Percentiles rank a stretch among this genome's conserved stretches.
These are phyloP conservation scores for Biancaea sappan DNA, from an alignment of 306 rosid species.

Conservation along the genomic window DNA sequence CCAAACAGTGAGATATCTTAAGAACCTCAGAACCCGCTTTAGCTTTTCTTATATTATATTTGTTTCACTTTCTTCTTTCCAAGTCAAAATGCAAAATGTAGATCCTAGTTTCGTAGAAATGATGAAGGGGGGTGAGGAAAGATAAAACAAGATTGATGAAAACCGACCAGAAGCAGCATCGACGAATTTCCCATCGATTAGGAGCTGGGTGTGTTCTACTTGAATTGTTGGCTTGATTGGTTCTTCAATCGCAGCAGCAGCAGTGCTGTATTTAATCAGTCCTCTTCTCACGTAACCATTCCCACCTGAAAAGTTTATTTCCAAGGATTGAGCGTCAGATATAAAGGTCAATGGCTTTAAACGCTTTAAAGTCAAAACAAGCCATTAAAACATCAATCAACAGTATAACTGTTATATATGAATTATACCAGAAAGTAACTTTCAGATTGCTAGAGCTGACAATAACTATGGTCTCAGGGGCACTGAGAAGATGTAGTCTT, in stretches of 20 bases:
- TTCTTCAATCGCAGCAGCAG: constrained; percentile 59
- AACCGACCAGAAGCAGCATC: constrained; percentile 83
- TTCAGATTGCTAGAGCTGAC: constrained; percentile 1
- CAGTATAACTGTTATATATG: background rate
- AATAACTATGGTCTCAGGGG: background rate
- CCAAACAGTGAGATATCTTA: constrained; percentile 24
- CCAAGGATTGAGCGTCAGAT: background rate
- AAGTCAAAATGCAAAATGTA: background rate
- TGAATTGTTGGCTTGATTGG: constrained; percentile 60
- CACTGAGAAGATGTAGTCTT: background rate
- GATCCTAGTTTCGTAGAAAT: background rate
- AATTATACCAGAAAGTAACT: background rate
- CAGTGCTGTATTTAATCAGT: constrained; percentile 57
- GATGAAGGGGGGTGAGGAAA: background rate
- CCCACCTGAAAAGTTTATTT: constrained; percentile 46
- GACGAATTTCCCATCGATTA: constrained; percentile 78
- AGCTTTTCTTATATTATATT: background rate
- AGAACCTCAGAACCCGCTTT: background rate
- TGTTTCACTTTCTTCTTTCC: background rate
- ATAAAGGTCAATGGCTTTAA: background rate
- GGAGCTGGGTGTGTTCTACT: constrained; percentile 62
- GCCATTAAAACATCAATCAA: background rate
- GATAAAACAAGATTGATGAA: background rate
- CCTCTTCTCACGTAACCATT: constrained; percentile 41
- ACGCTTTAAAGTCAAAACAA: constrained; percentile 3